Evolutionary conservation across 306 rosid genomes (phyloP), one percentile per base, ranked within the genome.

Genomic region (Cyamopsis tetragonoloba): DNA sequence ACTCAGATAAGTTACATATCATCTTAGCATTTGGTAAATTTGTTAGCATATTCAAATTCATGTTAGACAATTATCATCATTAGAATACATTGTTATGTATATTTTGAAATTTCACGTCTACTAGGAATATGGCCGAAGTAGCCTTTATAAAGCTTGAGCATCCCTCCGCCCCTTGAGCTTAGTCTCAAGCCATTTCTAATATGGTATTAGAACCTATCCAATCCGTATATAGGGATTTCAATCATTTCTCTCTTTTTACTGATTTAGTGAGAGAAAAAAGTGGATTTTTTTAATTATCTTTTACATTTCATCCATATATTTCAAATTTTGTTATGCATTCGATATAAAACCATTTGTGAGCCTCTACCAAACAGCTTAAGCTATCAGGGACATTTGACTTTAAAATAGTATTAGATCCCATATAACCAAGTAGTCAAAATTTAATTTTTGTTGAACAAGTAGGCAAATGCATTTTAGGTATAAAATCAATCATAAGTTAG

Each of bases 1-100:
- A 66, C 43, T 39, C 80, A 68, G 20, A 67, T 66, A 76, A 49
- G 63, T 66, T 68, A 38, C 64, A 75, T 13, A n/a, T 59, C 61
- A 71, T 28, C 41, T 41, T 47, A 61, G 68, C 24, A 54, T 17
- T 51, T 53, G 60, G 30, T 20, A 44, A 58, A 35, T 34, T 27
- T 48, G 28, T 72, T 42, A 62, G 24, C n/a, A 26, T 42, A 26
- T 26, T 14, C 41, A 13, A 23, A 24, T 14, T 24, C 24, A 61
- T 22, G 37, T 8, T 14, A 14, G 11, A 59, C 44, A 9, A 32
- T 22, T 46, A 34, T 8, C 24, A 46, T 13, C 13, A 17, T 13
- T 43, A 15, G 15, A 70, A 58, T 44, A 7, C 13, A 27, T 18
- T 18, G 31, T 41, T 32, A 30, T 42, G 75, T 18, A 23, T 55